phyloP scores from a whole-genome alignment of 2,329 filamentous ascomycete genomes.

The Colletotrichum liaoningense region DNA sequence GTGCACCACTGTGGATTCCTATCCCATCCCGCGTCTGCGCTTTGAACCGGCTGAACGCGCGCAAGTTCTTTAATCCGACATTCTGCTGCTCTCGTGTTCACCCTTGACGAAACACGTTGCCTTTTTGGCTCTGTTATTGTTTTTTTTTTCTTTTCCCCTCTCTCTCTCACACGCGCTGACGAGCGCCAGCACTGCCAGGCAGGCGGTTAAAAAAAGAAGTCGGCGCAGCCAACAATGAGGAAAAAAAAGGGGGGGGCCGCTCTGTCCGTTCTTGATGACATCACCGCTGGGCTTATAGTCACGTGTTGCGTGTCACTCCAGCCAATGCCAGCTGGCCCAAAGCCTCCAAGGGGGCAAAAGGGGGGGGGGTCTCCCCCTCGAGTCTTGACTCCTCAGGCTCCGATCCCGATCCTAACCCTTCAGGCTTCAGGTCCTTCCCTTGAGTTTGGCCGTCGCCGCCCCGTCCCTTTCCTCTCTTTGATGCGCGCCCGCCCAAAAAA shows the following conservation, averaged over 20 bases:
- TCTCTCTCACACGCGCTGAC: not conserved
- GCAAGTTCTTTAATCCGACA: slow-evolving; percentile 5
- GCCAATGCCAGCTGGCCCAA: not conserved
- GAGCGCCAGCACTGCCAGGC: not conserved
- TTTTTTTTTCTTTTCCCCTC: not conserved
- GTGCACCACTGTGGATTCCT: no score
- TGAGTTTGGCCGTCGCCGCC: not conserved
- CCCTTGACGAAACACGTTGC: slow-evolving; percentile 7
- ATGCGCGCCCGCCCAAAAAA: not conserved
- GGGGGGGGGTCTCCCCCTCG: not conserved
- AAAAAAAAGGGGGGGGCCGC: not conserved
- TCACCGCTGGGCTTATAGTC: not conserved
- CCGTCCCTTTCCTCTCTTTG: slow-evolving; percentile 13
- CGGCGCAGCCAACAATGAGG: not conserved
- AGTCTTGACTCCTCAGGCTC: not conserved
- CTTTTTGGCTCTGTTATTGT: slow-evolving; percentile 1
- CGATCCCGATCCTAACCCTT: no score
- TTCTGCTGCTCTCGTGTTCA: not conserved
- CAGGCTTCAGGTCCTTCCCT: not conserved
- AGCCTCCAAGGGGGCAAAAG: not conserved
- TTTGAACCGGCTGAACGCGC: not conserved
- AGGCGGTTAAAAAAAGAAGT: not conserved
- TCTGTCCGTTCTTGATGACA: not conserved
- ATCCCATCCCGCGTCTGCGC: not conserved
- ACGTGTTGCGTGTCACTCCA: not conserved